These are phyloP conservation scores for Lobosporangium transversale DNA, from an alignment of 192 early-diverging fungal species.

Conservation along the genomic window DNA sequence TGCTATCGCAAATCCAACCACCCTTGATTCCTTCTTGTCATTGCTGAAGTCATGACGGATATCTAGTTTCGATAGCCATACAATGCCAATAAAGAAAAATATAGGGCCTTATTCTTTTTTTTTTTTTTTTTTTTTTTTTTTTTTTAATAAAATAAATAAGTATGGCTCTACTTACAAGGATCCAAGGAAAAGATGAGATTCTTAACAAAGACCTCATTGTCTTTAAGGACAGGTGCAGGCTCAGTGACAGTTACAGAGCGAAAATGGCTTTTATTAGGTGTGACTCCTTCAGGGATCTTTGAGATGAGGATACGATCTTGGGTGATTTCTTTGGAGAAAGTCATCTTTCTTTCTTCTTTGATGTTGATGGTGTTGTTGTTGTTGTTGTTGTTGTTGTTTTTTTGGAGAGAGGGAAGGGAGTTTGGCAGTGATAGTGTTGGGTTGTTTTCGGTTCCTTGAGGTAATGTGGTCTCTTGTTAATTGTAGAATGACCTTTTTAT, in stretches of 20 bases:
- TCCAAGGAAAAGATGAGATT: constrained; percentile 76
- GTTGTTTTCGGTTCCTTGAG: neutral
- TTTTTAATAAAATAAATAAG: constrained; percentile 25
- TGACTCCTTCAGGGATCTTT: constrained; percentile 30
- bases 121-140: neutral
- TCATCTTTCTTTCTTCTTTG: neutral
- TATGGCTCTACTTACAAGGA: constrained; percentile 76
- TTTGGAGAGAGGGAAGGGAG: neutral
- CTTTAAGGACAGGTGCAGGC: constrained; percentile 31
- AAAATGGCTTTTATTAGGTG: constrained; percentile 37
- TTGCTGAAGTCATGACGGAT: constrained; percentile 35
- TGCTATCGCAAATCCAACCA: constrained; percentile 69
- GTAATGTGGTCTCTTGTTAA: too few species aligned
- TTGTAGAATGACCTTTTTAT: too few species aligned
- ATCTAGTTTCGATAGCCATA: too few species aligned
- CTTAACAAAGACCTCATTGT: constrained; percentile 67
- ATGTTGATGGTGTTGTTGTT: neutral
- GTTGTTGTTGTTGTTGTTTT: neutral
- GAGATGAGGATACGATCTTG: constrained; percentile 20
- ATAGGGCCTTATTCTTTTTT: neutral
- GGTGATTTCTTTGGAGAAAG: constrained; percentile 2
- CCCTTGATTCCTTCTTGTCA: constrained; percentile 46
- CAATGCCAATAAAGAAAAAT: neutral
- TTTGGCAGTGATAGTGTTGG: neutral
- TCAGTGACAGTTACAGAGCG: constrained; percentile 8